Evolutionary conservation across 2,329 filamentous ascomycete species (phyloP).

Genomic region (Fusarium sp.): DNA sequence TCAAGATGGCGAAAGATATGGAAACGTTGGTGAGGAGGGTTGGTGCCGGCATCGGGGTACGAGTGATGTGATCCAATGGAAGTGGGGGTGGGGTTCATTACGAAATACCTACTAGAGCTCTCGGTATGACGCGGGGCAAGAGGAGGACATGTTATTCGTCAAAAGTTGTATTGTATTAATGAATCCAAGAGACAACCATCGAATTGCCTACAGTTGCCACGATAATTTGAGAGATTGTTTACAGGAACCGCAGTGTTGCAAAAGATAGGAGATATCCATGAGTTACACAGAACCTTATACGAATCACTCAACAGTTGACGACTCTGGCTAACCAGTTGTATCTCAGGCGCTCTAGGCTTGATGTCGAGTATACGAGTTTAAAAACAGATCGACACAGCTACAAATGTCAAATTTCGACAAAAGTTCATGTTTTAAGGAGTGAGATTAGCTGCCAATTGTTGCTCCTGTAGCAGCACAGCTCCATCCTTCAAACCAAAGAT

Average conservation of each 20-base stretch:
- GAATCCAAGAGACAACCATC: not conserved
- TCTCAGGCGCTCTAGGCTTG: not conserved
- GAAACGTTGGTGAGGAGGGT: slow-evolving; percentile 7
- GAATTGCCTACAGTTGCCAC: not conserved
- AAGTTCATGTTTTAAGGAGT: not conserved
- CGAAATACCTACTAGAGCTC: too few relatives aligned
- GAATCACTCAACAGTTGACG: not conserved
- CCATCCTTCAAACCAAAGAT: not conserved
- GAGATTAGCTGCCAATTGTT: slow-evolving; percentile 1
- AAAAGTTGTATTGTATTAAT: not conserved
- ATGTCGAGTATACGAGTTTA: not conserved
- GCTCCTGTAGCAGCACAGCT: not conserved
- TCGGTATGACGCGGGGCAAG: slow-evolving; percentile 25
- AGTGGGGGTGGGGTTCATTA: slow-evolving; percentile 32
- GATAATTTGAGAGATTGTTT: not conserved
- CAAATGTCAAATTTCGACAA: too few relatives aligned
- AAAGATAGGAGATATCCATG: not conserved
- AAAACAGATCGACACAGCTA: not conserved
- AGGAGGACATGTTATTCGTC: slow-evolving; percentile 10
- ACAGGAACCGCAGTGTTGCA: not conserved
- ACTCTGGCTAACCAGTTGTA: not conserved
- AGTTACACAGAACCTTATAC: not conserved
- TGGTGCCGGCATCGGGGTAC: slow-evolving; percentile 12
- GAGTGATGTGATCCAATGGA: slow-evolving; percentile 15
- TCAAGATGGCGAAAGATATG: not conserved